A percentile compares a stretch with the other conserved stretches of the same genome.
Conservation (phyloP, 2,329 filamentous ascomycete species). For the Rhynchosporium secalis region DNA sequence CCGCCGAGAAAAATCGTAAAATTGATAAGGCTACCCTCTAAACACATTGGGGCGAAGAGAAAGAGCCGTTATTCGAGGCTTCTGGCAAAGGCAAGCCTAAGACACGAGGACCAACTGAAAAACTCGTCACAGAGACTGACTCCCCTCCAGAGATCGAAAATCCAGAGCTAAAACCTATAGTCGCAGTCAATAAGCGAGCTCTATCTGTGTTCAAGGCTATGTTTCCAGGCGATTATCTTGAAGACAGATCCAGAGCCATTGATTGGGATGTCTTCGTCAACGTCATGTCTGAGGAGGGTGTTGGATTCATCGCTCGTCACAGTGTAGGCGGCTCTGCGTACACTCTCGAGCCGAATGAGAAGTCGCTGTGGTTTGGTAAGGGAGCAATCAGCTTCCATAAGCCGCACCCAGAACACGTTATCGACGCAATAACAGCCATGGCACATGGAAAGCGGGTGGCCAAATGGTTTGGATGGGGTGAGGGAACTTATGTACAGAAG, state of each 20-base stretch:
- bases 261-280: slow-evolving; percentile 18
- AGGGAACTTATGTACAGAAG: slow-evolving; percentile 16
- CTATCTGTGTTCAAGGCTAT: slow-evolving; percentile 7
- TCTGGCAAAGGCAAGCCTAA: background rate
- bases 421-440: slow-evolving; percentile 14
- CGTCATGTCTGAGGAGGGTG: slow-evolving; percentile 7
- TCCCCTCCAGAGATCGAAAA: background rate
- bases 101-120: background rate
- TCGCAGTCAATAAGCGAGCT: background rate
- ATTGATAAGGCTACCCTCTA: background rate
- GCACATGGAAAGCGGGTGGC: slow-evolving; percentile 20
- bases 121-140: background rate
- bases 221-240: slow-evolving; percentile 6
- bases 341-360: slow-evolving; percentile 6
- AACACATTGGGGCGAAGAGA: slow-evolving; percentile 7
- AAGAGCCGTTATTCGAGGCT: background rate
- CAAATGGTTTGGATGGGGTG: slow-evolving; percentile 24
- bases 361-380: slow-evolving; percentile 13
- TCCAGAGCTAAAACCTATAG: background rate
- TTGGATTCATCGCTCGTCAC: slow-evolving; percentile 16
- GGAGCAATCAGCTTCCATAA: slow-evolving; percentile 23
- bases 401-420: slow-evolving; percentile 15
- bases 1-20: slow-evolving; percentile 1
- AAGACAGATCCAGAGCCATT: slow-evolving; percentile 7
- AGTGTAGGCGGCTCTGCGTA: slow-evolving; percentile 8